Base-by-base conservation (phyloP, 192 early-diverging fungal genomes). In the Podila clonocystis region DNA sequence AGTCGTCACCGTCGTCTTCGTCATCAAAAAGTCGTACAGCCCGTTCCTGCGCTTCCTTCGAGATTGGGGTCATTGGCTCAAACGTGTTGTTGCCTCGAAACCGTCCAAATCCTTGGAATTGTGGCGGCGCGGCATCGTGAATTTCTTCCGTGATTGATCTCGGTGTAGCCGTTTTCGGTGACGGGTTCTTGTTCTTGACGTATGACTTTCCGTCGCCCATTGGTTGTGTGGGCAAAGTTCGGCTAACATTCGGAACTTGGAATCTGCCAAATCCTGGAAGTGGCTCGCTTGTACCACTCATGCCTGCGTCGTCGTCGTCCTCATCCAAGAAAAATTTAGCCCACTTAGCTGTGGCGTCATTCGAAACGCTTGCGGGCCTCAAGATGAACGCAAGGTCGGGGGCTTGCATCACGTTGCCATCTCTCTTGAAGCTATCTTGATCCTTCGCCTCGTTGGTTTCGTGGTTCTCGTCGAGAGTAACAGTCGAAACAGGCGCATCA, bases 11-110 rank as follows among this genome's bases (percentile, higher is more conserved):
- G 7, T 15, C 52, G 34, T 64, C 55, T 6, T 60, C 55, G 34
- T 68, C 63, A 34, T 65, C 31, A 49, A 76, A 70, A 20, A 76
- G 29, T 5, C 50, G 60, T 24, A 48, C 55, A 11, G 67, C 63
- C 8, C 63, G 68, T 15, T 63, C 48, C 57, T 49, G 62, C 12
- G 67, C 57, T 19, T 61, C 63, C 9, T 58, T 63, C 4, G 74
- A 76, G 17, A 70, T 63, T 11, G 67, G 55, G 11, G 20, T 48
- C 31, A 65, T 31, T 0, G 61, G 20, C 52, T 65, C 64, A 5
- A 48, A 64, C 0, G 62, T 62, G 2, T 55, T 55, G 20, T 6
- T 12, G 22, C 3, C 24, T 26, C 52, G 52, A 24, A 24, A 55
- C 8, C 52, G 52, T 17, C 52, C 59, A 30, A 61, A 31, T 33